Base-by-base conservation (phyloP, 192 early-diverging fungal genomes). In the Coemansia sp. region DNA sequence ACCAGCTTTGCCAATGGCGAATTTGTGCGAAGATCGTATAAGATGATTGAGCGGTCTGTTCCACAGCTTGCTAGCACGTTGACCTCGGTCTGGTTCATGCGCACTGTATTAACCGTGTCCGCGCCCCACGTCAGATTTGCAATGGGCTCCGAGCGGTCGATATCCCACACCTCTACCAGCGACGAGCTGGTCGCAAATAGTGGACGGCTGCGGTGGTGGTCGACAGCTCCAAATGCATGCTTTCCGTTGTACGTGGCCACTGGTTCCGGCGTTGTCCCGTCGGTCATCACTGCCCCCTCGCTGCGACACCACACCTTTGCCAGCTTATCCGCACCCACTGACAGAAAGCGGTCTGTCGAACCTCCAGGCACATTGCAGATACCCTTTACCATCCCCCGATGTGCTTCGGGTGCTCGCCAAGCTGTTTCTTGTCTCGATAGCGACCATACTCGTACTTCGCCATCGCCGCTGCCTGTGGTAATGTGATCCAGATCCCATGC, bases 61-160 rank as follows among this genome's bases (percentile, higher is more conserved):
- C 96, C 96, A 32, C 92, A 91, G 67, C 89, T 93, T 12, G 94
- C 95, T 48, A 99, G 81, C 27, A 99, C 86, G 58, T 86, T 92
- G n/a, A 87, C 89, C 66, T 99, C 94, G 10, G 94, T 94, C 72
- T 97, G 94, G 79, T 99, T 99, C 81, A 99, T 95, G 68, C 88
- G 88, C 64, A 99, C 93, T 0, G 94, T 88, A 31, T 92, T 90
- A 73, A 94, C 90, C 12, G 95, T 95, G 82, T 99, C 97, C 14
- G 89, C 90, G 16, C 93, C 96, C 96, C 96, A 99, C 23, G 84
- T 85, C 62, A 97, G 83, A 27, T 85, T 85, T 59, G 89, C 84
- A 26, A 94, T 81, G 2, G 97, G 97, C 59, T 93, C 88, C 10
- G 94, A 89, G 23, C 76, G 68, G 49, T 87, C 73, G 60, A 97